Conservation (phyloP, 2,329 filamentous ascomycete genomes). For the Alternaria dauci region DNA sequence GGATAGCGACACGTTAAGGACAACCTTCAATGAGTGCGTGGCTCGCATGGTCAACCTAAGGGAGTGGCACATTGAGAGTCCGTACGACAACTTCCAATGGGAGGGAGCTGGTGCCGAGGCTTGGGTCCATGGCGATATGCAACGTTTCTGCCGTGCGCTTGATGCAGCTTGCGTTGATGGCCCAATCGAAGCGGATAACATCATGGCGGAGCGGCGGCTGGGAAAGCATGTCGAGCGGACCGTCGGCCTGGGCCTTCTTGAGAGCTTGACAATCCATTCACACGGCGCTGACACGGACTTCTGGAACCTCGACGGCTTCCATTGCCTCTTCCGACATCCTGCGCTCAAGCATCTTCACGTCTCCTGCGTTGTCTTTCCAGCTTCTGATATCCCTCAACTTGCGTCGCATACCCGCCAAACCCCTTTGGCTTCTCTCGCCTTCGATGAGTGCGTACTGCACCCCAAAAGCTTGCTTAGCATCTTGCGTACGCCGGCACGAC, state of each 20-base stretch:
- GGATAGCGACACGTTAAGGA: conserved; percentile 32
- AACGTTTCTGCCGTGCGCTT: conserved; percentile 38
- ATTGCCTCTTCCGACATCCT: conserved; percentile 49
- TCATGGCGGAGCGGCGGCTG: conserved; percentile 22
- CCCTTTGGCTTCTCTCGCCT: conserved; percentile 42
- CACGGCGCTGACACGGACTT: conserved; percentile 45
- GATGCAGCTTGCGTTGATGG: conserved; percentile 36
- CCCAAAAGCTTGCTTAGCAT: conserved; percentile 36
- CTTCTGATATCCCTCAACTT: conserved; percentile 28
- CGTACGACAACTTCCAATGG: conserved; percentile 48
- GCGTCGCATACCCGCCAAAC: conserved; percentile 31
- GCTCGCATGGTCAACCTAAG: conserved; percentile 41
- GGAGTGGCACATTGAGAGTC: conserved; percentile 47
- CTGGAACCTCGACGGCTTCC: conserved; percentile 42
- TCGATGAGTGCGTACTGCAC: conserved; percentile 48
- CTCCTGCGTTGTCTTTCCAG: conserved; percentile 41
- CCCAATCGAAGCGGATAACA: conserved; percentile 23
- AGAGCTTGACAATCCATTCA: conserved; percentile 45
- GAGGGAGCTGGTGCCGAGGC: conserved; percentile 32
- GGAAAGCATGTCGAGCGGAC: conserved; percentile 22
- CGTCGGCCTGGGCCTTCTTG: conserved; percentile 38
- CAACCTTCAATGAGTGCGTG: conserved; percentile 40
- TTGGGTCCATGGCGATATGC: conserved; percentile 48
- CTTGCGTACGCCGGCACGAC: conserved; percentile 36
- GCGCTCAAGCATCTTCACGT: conserved; percentile 43